Conservation (phyloP, 768 basidiomycete species). For the Dacryopinax spathularia region DNA sequence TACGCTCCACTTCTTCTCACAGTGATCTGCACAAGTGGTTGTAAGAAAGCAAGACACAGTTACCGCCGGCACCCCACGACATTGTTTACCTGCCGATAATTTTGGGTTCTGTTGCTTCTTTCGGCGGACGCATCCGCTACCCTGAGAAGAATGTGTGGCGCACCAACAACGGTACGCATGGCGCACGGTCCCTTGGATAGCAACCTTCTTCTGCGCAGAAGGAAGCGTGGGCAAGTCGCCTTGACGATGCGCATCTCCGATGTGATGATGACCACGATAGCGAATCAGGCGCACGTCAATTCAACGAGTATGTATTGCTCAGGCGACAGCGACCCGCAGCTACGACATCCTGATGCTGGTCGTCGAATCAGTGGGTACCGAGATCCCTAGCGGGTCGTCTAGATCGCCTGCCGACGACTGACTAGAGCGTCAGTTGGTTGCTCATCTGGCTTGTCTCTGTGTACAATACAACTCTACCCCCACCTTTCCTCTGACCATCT, state of each 20-base stretch:
- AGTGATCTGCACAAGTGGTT: not conserved
- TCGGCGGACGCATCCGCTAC: not conserved
- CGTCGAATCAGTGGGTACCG: not conserved
- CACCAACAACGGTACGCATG: not conserved
- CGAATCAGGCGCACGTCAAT: not conserved
- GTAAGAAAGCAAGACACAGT: not conserved
- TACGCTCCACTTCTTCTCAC: not conserved
- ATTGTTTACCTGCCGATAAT: not conserved
- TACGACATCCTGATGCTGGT: not conserved
- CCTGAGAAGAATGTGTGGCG: not conserved
- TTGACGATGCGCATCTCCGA: not conserved
- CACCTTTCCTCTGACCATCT: not conserved
- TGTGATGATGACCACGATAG: not conserved
- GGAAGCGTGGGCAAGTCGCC: not conserved
- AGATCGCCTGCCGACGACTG: not conserved
- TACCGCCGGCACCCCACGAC: not conserved
- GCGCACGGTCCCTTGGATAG: not conserved
- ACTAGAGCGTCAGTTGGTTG: not conserved
- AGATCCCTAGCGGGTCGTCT: not conserved
- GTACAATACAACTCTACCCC: not conserved
- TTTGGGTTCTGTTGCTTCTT: not conserved
- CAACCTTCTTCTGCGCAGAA: slow-evolving; percentile 1
- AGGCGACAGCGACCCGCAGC: not conserved
- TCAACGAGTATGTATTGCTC: not conserved
- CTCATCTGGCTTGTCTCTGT: not conserved